Evolutionary conservation across 805 yeast species (phyloP), one percentile per base, ranked within the genome.

Genomic region (Sugiyamaella mastotermitis): DNA sequence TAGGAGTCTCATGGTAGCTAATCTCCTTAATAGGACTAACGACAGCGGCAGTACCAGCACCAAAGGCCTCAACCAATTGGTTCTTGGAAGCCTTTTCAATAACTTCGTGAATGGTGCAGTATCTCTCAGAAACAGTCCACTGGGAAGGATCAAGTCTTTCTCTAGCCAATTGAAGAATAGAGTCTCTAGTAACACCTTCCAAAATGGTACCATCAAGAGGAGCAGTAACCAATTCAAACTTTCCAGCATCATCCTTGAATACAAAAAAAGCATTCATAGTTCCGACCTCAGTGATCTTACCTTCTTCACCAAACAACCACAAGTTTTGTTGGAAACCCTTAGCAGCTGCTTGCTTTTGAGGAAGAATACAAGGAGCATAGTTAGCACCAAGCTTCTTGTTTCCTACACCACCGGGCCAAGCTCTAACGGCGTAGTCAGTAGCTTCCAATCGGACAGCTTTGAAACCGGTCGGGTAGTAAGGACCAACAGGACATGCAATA

Each of bases 391-490:
- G 76, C 66, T 90, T 90, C 64, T 77, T 81, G 76, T 90, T 83
- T 65, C 98, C 98, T 53, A 79, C 87, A 63, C 97, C 98, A 56
- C 95, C 95, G 58, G 97, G 97, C 97, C 97, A 90, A 21, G 98
- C 97, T 69, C 98, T 83, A 23, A 88, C 88, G 35, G 95, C 95
- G 53, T 84, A 79, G 59, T 86, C 95, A 24, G 96, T 88, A 50
- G 97, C 97, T 67, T 90, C 96, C 48, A 92, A 73, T 45, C 76
- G 72, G 38, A 92, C 95, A 29, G 97, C 96, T 66, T 88, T 87
- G 78, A 90, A 90, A 14, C 97, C 97, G 14, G 95, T 83, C 55
- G 82, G 73, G 67, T 83, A 86, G 74, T 90, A 92, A 18, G 97
- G 97, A 35, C 97, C 97, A 21, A 90, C 97, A 20, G 97, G 97